Conservation (phyloP, 2,329 filamentous ascomycete species). For the Cercospora zeina region DNA sequence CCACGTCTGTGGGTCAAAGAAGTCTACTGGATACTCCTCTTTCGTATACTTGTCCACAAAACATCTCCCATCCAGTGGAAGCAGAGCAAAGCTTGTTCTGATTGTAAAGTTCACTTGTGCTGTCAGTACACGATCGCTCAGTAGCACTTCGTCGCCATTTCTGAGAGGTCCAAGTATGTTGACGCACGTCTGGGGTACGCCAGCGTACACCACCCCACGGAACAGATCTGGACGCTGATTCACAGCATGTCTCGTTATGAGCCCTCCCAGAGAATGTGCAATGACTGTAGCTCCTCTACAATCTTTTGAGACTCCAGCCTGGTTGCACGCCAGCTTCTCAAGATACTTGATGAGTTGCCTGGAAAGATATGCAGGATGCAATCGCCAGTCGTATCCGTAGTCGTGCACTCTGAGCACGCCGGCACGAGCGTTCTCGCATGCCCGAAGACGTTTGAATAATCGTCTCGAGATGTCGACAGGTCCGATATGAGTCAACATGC, state of each 20-base stretch:
- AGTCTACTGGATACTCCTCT: slow-evolving; percentile 78
- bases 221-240: slow-evolving; percentile 85
- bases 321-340: slow-evolving; percentile 72
- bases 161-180: slow-evolving; percentile 88
- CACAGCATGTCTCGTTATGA: slow-evolving; percentile 85
- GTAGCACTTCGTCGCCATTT: slow-evolving; percentile 86
- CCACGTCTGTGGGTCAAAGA: slow-evolving; percentile 79
- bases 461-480: slow-evolving; percentile 85
- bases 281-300: slow-evolving; percentile 74
- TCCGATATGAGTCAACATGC: slow-evolving; percentile 88
- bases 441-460: slow-evolving; percentile 73
- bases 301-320: slow-evolving; percentile 52
- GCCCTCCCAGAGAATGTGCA: slow-evolving; percentile 81
- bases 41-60: slow-evolving; percentile 82
- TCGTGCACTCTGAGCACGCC: slow-evolving; percentile 79
- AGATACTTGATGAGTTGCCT: slow-evolving; percentile 71
- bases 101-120: slow-evolving; percentile 93
- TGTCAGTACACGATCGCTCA: slow-evolving; percentile 86
- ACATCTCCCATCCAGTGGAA: slow-evolving; percentile 83
- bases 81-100: slow-evolving; percentile 77
- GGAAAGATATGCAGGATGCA: slow-evolving; percentile 77
- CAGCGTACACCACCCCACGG: slow-evolving; percentile 80
- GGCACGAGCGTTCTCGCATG: slow-evolving; percentile 69
- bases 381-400: slow-evolving; percentile 92
- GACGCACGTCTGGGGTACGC: slow-evolving; percentile 79